Evolutionary conservation across 495 filamentous ascomycete species (phyloP).

Genomic region (Penicillium arizonense): DNA sequence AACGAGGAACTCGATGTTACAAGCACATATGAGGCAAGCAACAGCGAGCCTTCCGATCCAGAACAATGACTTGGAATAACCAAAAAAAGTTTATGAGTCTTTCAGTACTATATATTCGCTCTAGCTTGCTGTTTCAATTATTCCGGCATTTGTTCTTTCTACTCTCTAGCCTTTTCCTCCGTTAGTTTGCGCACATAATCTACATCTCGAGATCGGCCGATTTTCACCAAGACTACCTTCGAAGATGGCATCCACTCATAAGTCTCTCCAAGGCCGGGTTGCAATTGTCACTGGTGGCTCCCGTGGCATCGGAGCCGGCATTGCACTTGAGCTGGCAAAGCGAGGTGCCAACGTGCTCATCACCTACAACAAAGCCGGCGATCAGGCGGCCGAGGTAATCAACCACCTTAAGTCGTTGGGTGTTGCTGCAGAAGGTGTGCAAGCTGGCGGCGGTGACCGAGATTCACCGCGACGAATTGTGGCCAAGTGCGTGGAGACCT

Average conservation of each 20-base stretch:
- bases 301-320: constrained; percentile 29
- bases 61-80: too few species aligned
- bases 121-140: too few species aligned
- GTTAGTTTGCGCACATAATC: too few species aligned
- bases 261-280: not conserved
- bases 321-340: constrained; percentile 28
- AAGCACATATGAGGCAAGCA: too few species aligned
- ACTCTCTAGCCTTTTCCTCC: too few species aligned
- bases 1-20: too few species aligned
- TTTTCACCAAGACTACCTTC: too few species aligned
- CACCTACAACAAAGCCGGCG: constrained; percentile 8
- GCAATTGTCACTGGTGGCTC: constrained; percentile 30
- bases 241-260: not conserved
- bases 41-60: too few species aligned
- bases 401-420: not conserved
- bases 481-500: constrained; percentile 10
- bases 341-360: constrained; percentile 28
- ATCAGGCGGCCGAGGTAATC: not conserved
- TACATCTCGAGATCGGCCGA: too few species aligned
- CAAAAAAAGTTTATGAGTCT: too few species aligned
- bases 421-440: not conserved
- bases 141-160: too few species aligned
- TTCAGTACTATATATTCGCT: too few species aligned
- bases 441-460: constrained; percentile 10
- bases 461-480: constrained; percentile 13